Evolutionary conservation across 345 rosid genomes (phyloP).

Genomic region (Hevea brasiliensis): DNA sequence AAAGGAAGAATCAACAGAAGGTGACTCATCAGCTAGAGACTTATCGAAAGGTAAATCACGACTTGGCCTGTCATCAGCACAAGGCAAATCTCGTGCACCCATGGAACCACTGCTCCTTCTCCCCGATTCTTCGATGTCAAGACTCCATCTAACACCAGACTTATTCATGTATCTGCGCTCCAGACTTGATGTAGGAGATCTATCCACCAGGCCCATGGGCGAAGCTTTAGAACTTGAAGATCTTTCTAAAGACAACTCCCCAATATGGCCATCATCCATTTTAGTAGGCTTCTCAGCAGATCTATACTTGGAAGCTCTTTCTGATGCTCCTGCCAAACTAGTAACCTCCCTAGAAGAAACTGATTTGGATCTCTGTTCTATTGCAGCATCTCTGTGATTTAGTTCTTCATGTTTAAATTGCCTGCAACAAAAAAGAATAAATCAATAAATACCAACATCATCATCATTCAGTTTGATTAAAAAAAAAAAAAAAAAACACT

Average conservation of each 20-base stretch:
- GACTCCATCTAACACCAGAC: conserved; percentile 54
- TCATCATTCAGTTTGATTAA: background rate
- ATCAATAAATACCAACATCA: background rate
- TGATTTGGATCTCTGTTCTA: conserved; percentile 57
- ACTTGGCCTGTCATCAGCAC: conserved; percentile 51
- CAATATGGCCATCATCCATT: conserved; percentile 62
- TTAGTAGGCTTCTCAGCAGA: conserved; percentile 54
- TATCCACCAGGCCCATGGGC: conserved; percentile 60
- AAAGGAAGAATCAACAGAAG: conserved; percentile 56
- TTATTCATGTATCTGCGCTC: conserved; percentile 69
- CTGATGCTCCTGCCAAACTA: conserved; percentile 55
- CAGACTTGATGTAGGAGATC: conserved; percentile 80
- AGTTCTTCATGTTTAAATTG: conserved; percentile 47
- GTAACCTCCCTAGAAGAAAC: conserved; percentile 51
- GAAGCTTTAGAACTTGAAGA: conserved; percentile 74
- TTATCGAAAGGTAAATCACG: conserved; percentile 56
- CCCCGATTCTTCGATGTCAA: conserved; percentile 71
- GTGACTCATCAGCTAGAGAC: conserved; percentile 55
- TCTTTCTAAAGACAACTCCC: conserved; percentile 66
- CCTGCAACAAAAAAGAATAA: conserved; percentile 42
- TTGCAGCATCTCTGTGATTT: conserved; percentile 43
- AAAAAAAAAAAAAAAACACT: too few relatives aligned
- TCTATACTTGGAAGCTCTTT: conserved; percentile 59
- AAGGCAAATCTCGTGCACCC: conserved; percentile 53
- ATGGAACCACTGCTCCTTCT: conserved; percentile 53